Percentiles rank a stretch among this genome's conserved stretches.
phyloP scores from a whole-genome alignment of 2,329 filamentous ascomycete species.

The Phialophora verrucosa region DNA sequence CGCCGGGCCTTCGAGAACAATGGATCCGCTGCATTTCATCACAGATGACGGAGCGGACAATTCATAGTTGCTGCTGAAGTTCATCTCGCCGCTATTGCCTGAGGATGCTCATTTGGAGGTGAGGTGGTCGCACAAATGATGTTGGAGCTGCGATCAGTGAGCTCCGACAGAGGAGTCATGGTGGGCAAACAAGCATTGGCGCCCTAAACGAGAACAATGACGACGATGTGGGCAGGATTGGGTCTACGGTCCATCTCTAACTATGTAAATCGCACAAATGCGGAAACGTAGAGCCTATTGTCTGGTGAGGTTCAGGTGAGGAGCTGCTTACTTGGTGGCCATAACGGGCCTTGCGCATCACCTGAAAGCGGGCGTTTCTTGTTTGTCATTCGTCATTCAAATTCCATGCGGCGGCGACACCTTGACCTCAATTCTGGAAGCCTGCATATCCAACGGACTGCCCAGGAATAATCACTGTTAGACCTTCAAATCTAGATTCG shows the following conservation, averaged over 20 bases:
- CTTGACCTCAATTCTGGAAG: constrained; percentile 20
- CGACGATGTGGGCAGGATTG: neutral
- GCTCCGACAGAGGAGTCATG: neutral
- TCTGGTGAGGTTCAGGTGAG: constrained; percentile 1
- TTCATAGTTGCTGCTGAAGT: constrained; percentile 14
- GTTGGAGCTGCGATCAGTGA: neutral
- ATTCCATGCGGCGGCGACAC: constrained; percentile 15
- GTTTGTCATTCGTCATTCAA: constrained; percentile 14
- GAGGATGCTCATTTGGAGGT: constrained; percentile 10
- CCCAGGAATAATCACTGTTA: neutral
- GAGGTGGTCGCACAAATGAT: constrained; percentile 1
- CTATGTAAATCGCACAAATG: neutral
- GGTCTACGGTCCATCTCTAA: neutral
- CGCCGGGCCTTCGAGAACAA: constrained; percentile 20
- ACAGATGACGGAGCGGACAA: constrained; percentile 17
- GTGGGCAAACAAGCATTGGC: constrained; percentile 4
- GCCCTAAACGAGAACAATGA: neutral
- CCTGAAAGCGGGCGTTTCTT: neutral
- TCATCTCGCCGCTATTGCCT: constrained; percentile 21
- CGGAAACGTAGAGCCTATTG: neutral
- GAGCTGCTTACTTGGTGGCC: constrained; percentile 4
- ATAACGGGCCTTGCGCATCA: neutral
- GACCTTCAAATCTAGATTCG: constrained; percentile 6
- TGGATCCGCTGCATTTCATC: constrained; percentile 36
- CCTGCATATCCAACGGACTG: constrained; percentile 11